These are phyloP conservation scores for Apiospora kogelbergensis DNA, from an alignment of 2,329 filamentous ascomycete genomes.

Conservation along the genomic window DNA sequence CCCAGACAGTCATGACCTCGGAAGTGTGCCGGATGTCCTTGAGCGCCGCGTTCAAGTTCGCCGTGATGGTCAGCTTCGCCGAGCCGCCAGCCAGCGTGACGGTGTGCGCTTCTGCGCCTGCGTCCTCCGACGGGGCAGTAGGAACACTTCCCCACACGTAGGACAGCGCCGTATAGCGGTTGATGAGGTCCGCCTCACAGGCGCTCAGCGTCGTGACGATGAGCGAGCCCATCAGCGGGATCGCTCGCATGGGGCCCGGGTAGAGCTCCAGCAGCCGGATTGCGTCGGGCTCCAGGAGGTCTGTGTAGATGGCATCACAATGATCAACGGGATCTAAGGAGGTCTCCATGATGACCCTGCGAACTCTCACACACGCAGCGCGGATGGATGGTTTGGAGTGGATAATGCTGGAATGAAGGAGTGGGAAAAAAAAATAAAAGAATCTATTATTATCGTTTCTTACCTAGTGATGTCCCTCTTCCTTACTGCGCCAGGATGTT, in stretches of 20 bases:
- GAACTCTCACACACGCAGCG: not conserved
- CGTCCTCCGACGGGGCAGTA: not conserved
- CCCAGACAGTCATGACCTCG: constrained; percentile 10
- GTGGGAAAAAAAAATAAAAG: not conserved
- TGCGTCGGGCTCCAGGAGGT: constrained; percentile 1
- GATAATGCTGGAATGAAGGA: not conserved
- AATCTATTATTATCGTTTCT: not conserved
- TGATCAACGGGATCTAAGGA: not conserved
- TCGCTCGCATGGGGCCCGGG: not conserved
- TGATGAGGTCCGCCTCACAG: not conserved
- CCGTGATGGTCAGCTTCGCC: not conserved
- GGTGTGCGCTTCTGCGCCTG: not conserved
- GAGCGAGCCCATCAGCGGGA: not conserved
- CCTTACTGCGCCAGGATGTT: not conserved
- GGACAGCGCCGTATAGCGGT: not conserved
- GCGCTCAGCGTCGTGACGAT: not conserved
- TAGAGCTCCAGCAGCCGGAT: constrained; percentile 3
- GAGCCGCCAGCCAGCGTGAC: not conserved
- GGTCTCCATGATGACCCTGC: not conserved
- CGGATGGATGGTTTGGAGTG: too few species aligned
- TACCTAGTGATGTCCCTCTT: not conserved
- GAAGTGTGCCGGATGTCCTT: not conserved
- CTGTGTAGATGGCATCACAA: not conserved
- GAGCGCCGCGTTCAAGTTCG: not conserved
- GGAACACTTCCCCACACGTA: not conserved